Evolutionary conservation across 2,329 filamentous ascomycete species (phyloP), one percentile per base, ranked within the genome.

Genomic region (Coleophoma crateriformis): DNA sequence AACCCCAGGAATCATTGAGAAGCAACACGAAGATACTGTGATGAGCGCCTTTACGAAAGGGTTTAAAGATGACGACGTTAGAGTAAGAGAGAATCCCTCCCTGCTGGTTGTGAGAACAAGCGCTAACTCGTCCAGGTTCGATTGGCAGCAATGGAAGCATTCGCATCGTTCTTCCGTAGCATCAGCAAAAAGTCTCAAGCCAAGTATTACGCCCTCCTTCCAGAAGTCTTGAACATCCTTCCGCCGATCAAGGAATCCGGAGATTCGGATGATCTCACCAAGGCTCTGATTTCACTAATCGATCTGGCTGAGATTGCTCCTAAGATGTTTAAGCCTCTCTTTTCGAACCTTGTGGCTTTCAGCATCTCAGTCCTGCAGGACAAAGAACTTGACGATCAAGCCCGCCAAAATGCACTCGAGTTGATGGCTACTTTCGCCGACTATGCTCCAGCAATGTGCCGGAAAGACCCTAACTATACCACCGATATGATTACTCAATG

Each of bases 401-500:
- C 90, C 54, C 84, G 94, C 52, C 94, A 99, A 68, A 97, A 97
- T 65, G 90, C 92, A 0, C 77, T 99, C 39, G 94, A 99, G 68
- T 79, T 99, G 49, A 96, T 99, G 89, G 91, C 91, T 22, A 99
- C 94, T 0, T 99, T 99, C 67, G 91, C 92, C 57, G 94, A 99
- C 65, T 94, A 92, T 62, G 88, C 90, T 1, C 90, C 94, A 4
- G 86, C 87, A 35, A 92, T 97, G 84, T 97, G 94, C 75, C 89
- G 87, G 66, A 96, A 96, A 67, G 92, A 99, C 64, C 71, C 84
- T n/a, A 86, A 84, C 11, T 99, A 95, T 70, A 94, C 91, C 2
- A 85, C 81, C 53, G 90, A 96, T 57, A 99, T 99, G 94, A 95
- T 99, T 56, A 97, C 91, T 1, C 94, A 99, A 69, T 99, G 94